Base-by-base conservation (phyloP, 805 yeast genomes). In the Candida koratica region DNA sequence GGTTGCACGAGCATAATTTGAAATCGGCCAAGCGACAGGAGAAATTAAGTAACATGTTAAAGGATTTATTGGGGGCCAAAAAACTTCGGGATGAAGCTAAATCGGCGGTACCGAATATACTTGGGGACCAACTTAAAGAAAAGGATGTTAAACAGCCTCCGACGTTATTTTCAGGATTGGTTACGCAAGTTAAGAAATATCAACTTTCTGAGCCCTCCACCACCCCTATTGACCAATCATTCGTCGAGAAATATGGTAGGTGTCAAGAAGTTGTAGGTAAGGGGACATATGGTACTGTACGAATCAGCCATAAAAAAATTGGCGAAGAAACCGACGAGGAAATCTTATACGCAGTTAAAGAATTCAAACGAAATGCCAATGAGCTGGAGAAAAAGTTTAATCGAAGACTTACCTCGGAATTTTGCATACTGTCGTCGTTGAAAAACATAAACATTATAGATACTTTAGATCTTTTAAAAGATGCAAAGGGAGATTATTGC, bases 231-330 rank as follows among this genome's bases (percentile, higher is more conserved):
- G 45, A 39, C 19, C 52, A 77, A 32, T 77, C 89, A 7, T 83
- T 90, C 56, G 82, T 79, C 6, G 89, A 88, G 48, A 84, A 89
- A 55, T 90, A 90, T 57, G 98, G 98, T 28, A 74, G 84, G 35
- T 90, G 97, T 57, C 96, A 87, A 60, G 97, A 90, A 56, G 85
- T 89, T 32, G 76, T 93, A 44, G 98, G 98, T 17, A 75, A 84
- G 34, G 97, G 97, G 14, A 80, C 96, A 0, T 90, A 84, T 65
- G 98, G 98, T 13, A 86, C 87, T 30, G 97, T 90, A 14, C 71
- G 96, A 42, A 77, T 93, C 4, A 75, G 95, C 5, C 97, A 89
- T 65, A 82, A 82, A 56, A 78, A 75, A 49, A 46, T 62, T 7
- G 28, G 37, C 4, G 28, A 25, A 16, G 39, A 41, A 14, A 24